Conservation (phyloP, 306 rosid species). For the Pterocarpus macrocarpus region DNA sequence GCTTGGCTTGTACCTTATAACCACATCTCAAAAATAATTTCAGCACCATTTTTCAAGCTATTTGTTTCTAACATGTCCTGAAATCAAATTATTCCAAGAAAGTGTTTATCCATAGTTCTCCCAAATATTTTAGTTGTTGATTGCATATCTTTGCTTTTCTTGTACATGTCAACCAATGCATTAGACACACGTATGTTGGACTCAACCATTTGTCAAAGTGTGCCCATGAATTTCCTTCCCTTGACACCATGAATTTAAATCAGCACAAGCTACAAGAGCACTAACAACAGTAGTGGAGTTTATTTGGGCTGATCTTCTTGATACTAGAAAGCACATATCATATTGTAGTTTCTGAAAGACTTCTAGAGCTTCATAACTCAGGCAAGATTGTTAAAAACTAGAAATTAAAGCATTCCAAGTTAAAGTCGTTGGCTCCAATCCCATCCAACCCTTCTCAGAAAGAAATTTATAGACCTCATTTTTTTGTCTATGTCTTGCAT, state of each 20-base stretch:
- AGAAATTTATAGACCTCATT: slow-evolving; percentile 53
- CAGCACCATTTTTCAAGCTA: neutral
- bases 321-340: slow-evolving; percentile 28
- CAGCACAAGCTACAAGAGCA: slow-evolving; percentile 64
- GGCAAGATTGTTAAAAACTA: slow-evolving; percentile 64
- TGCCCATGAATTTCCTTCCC: slow-evolving; percentile 68
- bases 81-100: slow-evolving; percentile 10
- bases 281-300: slow-evolving; percentile 49
- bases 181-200: slow-evolving; percentile 30
- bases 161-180: slow-evolving; percentile 33
- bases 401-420: slow-evolving; percentile 56
- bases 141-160: neutral
- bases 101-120: slow-evolving; percentile 20
- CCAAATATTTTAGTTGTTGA: slow-evolving; percentile 1
- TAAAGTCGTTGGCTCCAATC: slow-evolving; percentile 50
- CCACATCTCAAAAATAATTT: slow-evolving; percentile 6
- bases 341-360: slow-evolving; percentile 51
- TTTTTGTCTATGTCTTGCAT: slow-evolving; percentile 56
- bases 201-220: slow-evolving; percentile 45
- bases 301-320: slow-evolving; percentile 34
- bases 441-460: slow-evolving; percentile 49
- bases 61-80: slow-evolving; percentile 1
- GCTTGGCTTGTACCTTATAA: slow-evolving; percentile 5
- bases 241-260: slow-evolving; percentile 41
- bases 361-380: slow-evolving; percentile 56